phyloP scores from a whole-genome alignment of 78 protist genomes.

The Emiliania huxleyi region DNA sequence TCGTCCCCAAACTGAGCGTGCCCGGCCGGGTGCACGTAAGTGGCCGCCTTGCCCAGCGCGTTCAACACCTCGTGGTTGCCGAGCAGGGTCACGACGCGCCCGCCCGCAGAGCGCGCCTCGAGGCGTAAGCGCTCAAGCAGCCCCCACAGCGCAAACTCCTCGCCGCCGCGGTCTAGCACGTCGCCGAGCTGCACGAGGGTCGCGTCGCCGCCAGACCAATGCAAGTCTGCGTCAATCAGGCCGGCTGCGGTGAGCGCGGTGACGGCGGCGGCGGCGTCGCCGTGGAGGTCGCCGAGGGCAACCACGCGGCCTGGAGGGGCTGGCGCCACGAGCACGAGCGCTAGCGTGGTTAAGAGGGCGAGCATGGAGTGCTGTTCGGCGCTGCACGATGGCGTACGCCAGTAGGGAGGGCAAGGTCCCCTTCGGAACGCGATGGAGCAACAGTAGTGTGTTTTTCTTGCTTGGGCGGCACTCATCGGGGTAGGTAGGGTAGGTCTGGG shows the following conservation, averaged over 20 bases:
- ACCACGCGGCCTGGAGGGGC: too few species aligned
- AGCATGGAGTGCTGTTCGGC: too few species aligned
- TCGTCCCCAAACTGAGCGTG: not conserved
- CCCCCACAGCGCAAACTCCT: not conserved
- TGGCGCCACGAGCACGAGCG: too few species aligned
- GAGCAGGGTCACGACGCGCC: not conserved
- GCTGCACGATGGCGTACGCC: too few species aligned
- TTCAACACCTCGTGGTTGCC: conserved; percentile 14
- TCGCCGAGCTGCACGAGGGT: not conserved
- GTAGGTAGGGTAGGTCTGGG: too few species aligned
- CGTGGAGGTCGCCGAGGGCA: not conserved
- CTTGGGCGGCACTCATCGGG: too few species aligned
- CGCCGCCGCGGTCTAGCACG: not conserved
- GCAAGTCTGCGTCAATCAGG: not conserved
- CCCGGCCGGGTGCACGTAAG: not conserved
- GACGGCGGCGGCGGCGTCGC: not conserved
- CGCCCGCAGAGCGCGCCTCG: not conserved
- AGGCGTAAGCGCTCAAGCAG: not conserved
- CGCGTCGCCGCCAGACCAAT: not conserved
- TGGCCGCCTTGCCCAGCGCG: not conserved
- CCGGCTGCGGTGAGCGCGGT: too few species aligned
- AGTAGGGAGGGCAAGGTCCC: too few species aligned
- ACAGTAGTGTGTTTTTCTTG: too few species aligned
- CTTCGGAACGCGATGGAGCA: too few species aligned
- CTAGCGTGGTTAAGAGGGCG: too few species aligned